Percentiles rank a stretch among this genome's conserved stretches.
Conservation (phyloP, 176 grass and related monocot species). For the Hsuehochloa calcarea region DNA sequence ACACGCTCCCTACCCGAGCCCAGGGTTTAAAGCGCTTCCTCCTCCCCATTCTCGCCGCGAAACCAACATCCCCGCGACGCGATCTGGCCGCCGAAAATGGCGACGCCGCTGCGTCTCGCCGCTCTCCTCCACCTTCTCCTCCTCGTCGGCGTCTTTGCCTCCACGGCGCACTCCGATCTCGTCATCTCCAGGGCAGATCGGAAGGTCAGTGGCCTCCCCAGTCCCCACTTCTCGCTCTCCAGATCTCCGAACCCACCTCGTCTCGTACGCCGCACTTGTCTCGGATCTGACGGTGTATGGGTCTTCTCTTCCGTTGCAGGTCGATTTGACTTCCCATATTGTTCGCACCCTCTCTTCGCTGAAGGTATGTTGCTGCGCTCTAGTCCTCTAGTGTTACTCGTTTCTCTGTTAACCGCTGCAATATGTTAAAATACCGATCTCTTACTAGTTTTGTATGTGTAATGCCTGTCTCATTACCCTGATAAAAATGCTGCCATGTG, state of each 20-base stretch:
- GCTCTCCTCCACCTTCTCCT: slow-evolving; percentile 28
- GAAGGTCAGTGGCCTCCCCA: slow-evolving; percentile 47
- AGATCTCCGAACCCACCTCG: slow-evolving; percentile 18
- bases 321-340: slow-evolving; percentile 92
- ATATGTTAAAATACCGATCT: background rate
- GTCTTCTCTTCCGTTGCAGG: slow-evolving; percentile 40
- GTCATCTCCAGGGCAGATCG: slow-evolving; percentile 75
- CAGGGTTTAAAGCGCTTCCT: slow-evolving; percentile 50
- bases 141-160: slow-evolving; percentile 7
- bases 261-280: background rate
- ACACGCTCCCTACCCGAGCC: background rate
- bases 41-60: slow-evolving; percentile 20
- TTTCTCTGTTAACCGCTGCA: background rate
- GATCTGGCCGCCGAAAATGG: slow-evolving; percentile 54
- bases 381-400: background rate
- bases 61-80: background rate
- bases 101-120: slow-evolving; percentile 18
- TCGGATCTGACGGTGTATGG: slow-evolving; percentile 17
- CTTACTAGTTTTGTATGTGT: background rate
- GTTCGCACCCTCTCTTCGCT: slow-evolving; percentile 69
- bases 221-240: background rate
- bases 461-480: background rate
- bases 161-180: slow-evolving; percentile 67
- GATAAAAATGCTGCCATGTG: background rate
- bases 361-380: slow-evolving; percentile 50